These are phyloP conservation scores for Yarrowia divulgata DNA, from an alignment of 805 yeast species.

Conservation along the genomic window DNA sequence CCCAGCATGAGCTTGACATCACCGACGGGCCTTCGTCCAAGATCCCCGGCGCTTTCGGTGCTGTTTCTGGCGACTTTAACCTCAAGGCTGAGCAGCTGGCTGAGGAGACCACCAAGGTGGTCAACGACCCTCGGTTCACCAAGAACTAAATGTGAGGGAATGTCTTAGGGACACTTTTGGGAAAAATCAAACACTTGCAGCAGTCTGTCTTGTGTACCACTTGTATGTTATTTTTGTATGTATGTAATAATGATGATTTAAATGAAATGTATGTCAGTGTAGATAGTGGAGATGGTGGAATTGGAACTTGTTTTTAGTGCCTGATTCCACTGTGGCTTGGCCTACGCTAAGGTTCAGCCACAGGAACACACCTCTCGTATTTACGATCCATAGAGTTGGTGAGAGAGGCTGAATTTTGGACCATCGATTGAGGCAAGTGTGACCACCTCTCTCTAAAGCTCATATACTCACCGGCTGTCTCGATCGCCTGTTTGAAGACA, in stretches of 20 bases:
- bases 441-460: too few relatives aligned
- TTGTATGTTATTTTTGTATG: conserved; percentile 3
- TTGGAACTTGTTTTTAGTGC: too few relatives aligned
- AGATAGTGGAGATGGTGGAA: too few relatives aligned
- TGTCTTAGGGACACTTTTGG: background rate
- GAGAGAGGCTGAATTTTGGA: too few relatives aligned
- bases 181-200: background rate
- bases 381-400: too few relatives aligned
- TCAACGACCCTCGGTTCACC: conserved; percentile 5
- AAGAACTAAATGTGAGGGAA: background rate
- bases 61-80: conserved; percentile 8
- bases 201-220: background rate
- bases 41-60: background rate
- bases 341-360: too few relatives aligned
- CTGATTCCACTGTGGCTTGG: too few relatives aligned
- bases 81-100: conserved; percentile 10
- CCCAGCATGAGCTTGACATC: conserved; percentile 11
- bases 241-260: conserved; percentile 11
- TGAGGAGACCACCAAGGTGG: background rate
- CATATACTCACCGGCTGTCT: too few relatives aligned
- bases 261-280: background rate
- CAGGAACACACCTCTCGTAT: too few relatives aligned
- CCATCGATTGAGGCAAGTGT: too few relatives aligned
- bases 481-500: too few relatives aligned
- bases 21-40: conserved; percentile 5